A percentile compares a stretch with the other conserved stretches of the same genome.
Conservation (phyloP, 2,329 filamentous ascomycete species). For the Aspergillus fructus region DNA sequence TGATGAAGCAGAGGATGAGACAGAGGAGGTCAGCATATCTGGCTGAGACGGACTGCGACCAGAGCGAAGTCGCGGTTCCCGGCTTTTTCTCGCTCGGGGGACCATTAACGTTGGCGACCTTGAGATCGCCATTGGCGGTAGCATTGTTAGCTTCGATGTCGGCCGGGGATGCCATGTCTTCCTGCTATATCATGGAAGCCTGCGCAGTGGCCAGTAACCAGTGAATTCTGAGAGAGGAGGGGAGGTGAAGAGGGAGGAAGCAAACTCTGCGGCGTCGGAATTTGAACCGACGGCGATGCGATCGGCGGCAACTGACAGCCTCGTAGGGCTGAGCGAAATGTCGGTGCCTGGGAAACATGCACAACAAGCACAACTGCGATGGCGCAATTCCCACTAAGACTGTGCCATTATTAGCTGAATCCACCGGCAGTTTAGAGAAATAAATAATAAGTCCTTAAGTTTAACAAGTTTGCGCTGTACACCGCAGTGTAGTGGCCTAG, state of each 20-base stretch:
- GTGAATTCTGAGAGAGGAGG: neutral
- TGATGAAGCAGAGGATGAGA: constrained; percentile 42
- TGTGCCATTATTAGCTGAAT: no score
- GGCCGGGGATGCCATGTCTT: neutral
- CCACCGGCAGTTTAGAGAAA: no score
- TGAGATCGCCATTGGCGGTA: neutral
- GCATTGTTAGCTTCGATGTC: neutral
- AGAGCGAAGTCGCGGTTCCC: constrained; percentile 14
- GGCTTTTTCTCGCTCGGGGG: neutral
- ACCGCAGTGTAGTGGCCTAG: no score
- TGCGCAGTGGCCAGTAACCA: no score
- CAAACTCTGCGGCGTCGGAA: neutral
- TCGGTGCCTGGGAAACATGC: no score
- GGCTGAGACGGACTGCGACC: constrained; percentile 30
- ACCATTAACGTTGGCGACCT: neutral
- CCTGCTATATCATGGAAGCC: neutral
- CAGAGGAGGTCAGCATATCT: constrained; percentile 38
- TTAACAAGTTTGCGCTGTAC: no score
- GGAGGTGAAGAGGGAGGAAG: neutral
- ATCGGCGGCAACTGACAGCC: neutral
- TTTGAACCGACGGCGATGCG: neutral
- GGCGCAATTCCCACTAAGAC: no score
- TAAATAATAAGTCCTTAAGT: no score
- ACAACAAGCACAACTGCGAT: no score
- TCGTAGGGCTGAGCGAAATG: neutral